Conservation (phyloP, 345 rosid genomes). For the Pugionium dolabratum region DNA sequence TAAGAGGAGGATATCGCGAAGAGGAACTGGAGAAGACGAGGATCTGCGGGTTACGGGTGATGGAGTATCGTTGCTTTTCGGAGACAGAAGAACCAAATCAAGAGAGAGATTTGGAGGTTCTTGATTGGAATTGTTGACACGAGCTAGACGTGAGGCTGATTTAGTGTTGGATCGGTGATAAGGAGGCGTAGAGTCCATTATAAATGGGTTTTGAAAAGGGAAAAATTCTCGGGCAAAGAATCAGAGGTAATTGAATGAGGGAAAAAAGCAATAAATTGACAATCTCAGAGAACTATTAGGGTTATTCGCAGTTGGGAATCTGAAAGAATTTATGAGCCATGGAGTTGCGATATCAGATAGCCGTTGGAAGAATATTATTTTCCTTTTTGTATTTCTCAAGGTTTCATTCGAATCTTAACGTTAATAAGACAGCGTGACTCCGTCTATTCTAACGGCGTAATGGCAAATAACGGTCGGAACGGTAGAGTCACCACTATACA, state of each 20-base stretch:
- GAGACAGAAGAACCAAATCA: constrained; percentile 51
- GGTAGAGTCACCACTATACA: no score
- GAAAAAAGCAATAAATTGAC: not conserved
- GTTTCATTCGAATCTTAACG: constrained; percentile 21
- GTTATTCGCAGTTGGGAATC: not conserved
- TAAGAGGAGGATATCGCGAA: constrained; percentile 56
- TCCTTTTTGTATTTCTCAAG: not conserved
- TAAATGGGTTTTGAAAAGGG: not conserved
- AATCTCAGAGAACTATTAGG: not conserved
- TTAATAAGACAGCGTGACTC: not conserved
- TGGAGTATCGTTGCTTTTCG: constrained; percentile 42
- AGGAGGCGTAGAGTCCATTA: constrained; percentile 61
- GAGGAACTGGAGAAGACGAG: constrained; percentile 45
- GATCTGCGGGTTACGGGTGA: constrained; percentile 46
- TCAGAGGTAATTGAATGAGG: no score
- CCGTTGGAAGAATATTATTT: constrained; percentile 21
- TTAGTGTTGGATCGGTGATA: constrained; percentile 54
- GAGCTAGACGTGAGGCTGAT: constrained; percentile 68
- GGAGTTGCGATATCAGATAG: constrained; percentile 5
- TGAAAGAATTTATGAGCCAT: constrained; percentile 10
- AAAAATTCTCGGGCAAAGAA: not conserved
- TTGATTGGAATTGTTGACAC: constrained; percentile 35
- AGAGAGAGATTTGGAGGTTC: constrained; percentile 44
- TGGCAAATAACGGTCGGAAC: no score
- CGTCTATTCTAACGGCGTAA: constrained; percentile 17